Base-by-base conservation (phyloP, 2,329 filamentous ascomycete species). In the Alternaria solani region DNA sequence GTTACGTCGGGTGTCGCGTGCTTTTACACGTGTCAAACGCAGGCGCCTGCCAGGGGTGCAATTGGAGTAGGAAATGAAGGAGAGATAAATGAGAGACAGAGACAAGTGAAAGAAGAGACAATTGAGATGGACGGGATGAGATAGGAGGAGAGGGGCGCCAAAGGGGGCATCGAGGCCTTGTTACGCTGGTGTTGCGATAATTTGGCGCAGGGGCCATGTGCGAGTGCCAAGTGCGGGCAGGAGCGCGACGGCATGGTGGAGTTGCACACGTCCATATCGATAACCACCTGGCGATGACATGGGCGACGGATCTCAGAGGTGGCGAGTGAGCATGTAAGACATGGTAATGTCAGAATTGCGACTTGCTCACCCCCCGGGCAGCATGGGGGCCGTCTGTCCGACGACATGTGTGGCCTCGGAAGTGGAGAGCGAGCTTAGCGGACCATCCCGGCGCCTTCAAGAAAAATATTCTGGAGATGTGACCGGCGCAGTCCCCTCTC, bases 381-480 rank as follows among this genome's bases (percentile, higher is more conserved):
- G 12, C 46, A n/a, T 49, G 46, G 61, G 57, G 48, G 61, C 57
- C 60, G 60, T 55, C 49, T 34, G 51, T 53, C 54, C 56, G 63
- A 52, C 28, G 44, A 25, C 18, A 57, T 41, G 42, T 46, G 55
- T 39, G 55, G 55, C 57, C 51, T 65, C 60, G 60, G 60, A 65
- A 63, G 62, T 44, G 52, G 41, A 60, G 53, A 38, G 55, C 60
- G 58, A 63, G 55, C 58, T 57, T 68, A 68, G 67, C 69, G 71
- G 67, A 56, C 64, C 48, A 62, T 54, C 49, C 65, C 63, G 66
- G 67, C 62, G 64, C 55, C 48, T 55, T 57, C 53, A 42, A 64
- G 72, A 74, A 73, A 74, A 71, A 66, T 68, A 66, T 68, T 72
- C 69, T 67, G 64, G 67, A 64, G 59, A 60, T 58, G 60, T 56